Percentiles rank a stretch among this genome's conserved stretches.
These are phyloP conservation scores for Prunus persica DNA, from an alignment of 306 rosid genomes.

Conservation along the genomic window DNA sequence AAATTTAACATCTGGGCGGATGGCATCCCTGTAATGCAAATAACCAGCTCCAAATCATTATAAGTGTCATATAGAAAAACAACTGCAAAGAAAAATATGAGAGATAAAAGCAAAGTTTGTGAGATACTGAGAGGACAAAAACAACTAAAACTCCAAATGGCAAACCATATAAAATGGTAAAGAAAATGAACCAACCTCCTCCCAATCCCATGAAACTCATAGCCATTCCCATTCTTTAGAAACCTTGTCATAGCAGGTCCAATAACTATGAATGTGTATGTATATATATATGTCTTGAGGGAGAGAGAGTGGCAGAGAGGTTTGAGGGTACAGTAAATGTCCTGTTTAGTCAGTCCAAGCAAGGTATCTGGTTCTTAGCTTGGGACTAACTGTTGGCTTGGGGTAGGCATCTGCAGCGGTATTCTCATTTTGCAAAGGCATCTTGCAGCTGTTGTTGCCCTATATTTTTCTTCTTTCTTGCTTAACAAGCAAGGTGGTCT, in stretches of 20 bases:
- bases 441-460: neutral
- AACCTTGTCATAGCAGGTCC: no score
- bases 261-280: no score
- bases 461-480: neutral
- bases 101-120: neutral
- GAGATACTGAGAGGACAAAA: neutral
- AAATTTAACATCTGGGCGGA: constrained; percentile 20
- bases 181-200: constrained; percentile 30
- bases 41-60: neutral
- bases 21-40: constrained; percentile 33
- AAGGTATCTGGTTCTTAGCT: constrained; percentile 56
- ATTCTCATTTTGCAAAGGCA: neutral
- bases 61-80: neutral
- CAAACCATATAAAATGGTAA: neutral
- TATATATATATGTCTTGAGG: neutral
- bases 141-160: neutral
- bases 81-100: neutral
- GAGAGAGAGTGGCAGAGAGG: neutral
- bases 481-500: neutral
- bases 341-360: constrained; percentile 33
- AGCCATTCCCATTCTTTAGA: constrained; percentile 38
- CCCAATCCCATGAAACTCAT: constrained; percentile 53
- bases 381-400: constrained; percentile 29
- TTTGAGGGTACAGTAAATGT: constrained; percentile 9
- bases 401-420: neutral